A percentile compares a stretch with the other conserved stretches of the same genome.
These are phyloP conservation scores for Saccharomycopsis microspora DNA, from an alignment of 805 yeast species.

Conservation along the genomic window DNA sequence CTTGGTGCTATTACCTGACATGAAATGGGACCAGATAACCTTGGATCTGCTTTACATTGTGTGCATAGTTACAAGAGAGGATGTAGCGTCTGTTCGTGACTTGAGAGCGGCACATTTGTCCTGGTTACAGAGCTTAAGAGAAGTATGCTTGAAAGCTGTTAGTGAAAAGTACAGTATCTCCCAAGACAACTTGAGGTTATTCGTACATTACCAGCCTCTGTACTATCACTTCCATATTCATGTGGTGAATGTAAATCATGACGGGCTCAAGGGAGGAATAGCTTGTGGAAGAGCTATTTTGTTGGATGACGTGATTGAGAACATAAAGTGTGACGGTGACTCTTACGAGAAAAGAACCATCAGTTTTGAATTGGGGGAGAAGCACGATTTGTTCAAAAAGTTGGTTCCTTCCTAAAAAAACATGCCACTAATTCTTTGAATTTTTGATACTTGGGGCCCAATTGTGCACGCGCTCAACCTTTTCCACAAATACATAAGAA, in stretches of 20 bases:
- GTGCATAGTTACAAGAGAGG: slow-evolving; percentile 59
- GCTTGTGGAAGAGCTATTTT: slow-evolving; percentile 72
- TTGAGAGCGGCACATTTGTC: slow-evolving; percentile 41
- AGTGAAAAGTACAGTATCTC: slow-evolving; percentile 32
- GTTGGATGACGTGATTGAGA: slow-evolving; percentile 73
- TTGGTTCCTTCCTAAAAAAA: background rate
- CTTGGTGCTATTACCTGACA: slow-evolving; percentile 78
- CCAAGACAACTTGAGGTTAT: slow-evolving; percentile 55
- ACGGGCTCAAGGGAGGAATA: slow-evolving; percentile 58
- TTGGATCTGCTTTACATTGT: slow-evolving; percentile 65
- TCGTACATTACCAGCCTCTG: slow-evolving; percentile 90
- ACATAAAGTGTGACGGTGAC: slow-evolving; percentile 38
- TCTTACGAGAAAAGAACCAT: slow-evolving; percentile 34
- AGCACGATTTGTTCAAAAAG: slow-evolving; percentile 58
- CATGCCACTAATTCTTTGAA: too few relatives aligned
- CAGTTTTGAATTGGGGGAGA: slow-evolving; percentile 61
- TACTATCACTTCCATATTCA: slow-evolving; percentile 95
- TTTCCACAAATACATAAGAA: too few relatives aligned
- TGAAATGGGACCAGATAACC: slow-evolving; percentile 87
- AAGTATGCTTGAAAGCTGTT: slow-evolving; percentile 37
- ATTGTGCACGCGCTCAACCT: too few relatives aligned
- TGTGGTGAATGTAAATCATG: slow-evolving; percentile 62
- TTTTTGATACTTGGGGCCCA: too few relatives aligned
- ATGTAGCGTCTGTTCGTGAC: slow-evolving; percentile 68
- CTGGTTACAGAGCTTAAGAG: slow-evolving; percentile 41